Evolutionary conservation across 2,329 filamentous ascomycete genomes (phyloP), one percentile per base, ranked within the genome.

Genomic region (Paecilomyces dactylethromorphus): DNA sequence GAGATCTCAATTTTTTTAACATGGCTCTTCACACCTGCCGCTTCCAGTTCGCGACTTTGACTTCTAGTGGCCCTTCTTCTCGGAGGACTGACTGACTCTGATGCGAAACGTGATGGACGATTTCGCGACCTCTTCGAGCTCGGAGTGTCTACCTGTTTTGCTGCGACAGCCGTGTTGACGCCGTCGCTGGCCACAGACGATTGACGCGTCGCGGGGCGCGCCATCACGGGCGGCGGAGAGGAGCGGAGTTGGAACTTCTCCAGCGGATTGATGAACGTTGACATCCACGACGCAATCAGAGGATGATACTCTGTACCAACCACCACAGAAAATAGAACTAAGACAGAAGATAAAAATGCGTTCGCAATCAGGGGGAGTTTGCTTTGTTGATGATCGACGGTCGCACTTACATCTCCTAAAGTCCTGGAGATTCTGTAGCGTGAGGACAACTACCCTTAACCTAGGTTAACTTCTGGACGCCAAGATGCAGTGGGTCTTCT

Each of bases 21-120:
- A 56, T 58, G 52, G 45, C 53, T 57, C 29, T 51, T 39, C 53
- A 26, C 54, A 3, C 24, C 49, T 53, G 56, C 55, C 7, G 60
- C 54, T 49, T 64, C 70, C 10, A 69, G 59, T 45, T 77, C 72
- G 21, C 69, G 69, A 63, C 75, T 78, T 56, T 68, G 69, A 56
- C 75, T 78, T 56, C 76, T 68, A 6, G 74, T 75, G 22, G 70
- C 62, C 54, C 75, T 66, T 52, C 61, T 60, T 2, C 57, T 58
- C 5, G 58, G 7, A 24, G 57, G 57, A 55, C 33, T 51, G 18
- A 56, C 22, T 10, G 26, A 51, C 11, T 56, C 12, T n/a, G 55
- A 32, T 24, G 13, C 11, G n/a, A 52, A 18, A n/a, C 55, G 55
- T 18, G 35, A 39, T 6, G 11, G 26, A 26, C 26, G 32, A 15